phyloP scores from a whole-genome alignment of 345 rosid genomes.

The Camelina neglecta region DNA sequence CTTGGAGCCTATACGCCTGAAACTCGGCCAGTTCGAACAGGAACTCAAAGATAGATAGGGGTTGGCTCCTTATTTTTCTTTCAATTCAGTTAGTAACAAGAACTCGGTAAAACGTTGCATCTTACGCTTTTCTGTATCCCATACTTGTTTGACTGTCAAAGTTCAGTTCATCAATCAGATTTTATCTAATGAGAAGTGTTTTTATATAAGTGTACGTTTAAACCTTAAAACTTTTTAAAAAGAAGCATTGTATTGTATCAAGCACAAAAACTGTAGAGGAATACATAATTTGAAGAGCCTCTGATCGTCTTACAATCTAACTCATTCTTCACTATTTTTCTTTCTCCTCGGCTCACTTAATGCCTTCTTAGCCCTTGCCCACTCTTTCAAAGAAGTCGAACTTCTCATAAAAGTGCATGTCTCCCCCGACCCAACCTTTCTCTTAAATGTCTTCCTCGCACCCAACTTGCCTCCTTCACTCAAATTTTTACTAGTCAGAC shows the following conservation, averaged over 20 bases:
- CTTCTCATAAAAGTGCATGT: conserved; percentile 79
- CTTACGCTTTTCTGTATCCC: conserved; percentile 9
- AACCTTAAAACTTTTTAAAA: background rate
- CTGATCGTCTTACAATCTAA: background rate
- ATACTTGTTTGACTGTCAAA: conserved; percentile 8
- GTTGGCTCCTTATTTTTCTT: background rate
- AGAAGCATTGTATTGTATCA: background rate
- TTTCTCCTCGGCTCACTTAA: conserved; percentile 57
- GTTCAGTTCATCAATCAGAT: conserved; percentile 10
- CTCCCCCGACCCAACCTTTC: conserved; percentile 48
- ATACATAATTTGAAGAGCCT: conserved; percentile 3
- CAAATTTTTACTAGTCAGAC: conserved; percentile 15
- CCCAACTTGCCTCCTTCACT: conserved; percentile 33
- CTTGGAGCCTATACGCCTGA: conserved; percentile 73
- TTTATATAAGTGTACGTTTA: background rate
- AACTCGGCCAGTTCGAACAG: conserved; percentile 73
- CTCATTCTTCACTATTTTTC: conserved; percentile 46
- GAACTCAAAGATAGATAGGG: conserved; percentile 79
- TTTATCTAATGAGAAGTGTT: background rate
- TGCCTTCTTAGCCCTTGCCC: conserved; percentile 71
- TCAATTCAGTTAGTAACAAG: conserved; percentile 1
- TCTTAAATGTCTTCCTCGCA: conserved; percentile 20
- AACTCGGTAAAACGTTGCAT: conserved; percentile 19
- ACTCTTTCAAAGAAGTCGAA: conserved; percentile 71
- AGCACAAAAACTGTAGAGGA: conserved; percentile 18